Conservation (phyloP, 768 basidiomycete species). For the Pleurotus djamor region DNA sequence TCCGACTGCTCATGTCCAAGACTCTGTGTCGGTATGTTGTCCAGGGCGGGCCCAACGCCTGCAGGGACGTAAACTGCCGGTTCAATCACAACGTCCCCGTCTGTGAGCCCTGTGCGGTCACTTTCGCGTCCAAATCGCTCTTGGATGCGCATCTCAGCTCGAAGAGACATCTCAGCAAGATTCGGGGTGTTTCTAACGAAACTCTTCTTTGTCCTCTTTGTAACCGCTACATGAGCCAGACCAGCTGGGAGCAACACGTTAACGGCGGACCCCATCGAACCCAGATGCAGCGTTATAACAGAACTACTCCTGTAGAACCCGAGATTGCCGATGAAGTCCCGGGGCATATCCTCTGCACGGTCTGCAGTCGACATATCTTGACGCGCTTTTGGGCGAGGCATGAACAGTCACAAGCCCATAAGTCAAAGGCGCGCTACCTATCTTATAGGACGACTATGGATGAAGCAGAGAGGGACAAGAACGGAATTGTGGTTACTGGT, state of each 20-base stretch:
- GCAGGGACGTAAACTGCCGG: background rate
- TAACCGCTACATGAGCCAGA: constrained; percentile 14
- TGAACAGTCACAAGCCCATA: constrained; percentile 23
- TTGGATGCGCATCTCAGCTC: constrained; percentile 27
- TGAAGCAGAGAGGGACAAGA: constrained; percentile 53
- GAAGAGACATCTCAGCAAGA: constrained; percentile 25
- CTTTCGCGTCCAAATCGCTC: constrained; percentile 19
- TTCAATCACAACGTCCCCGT: background rate
- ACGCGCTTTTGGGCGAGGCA: constrained; percentile 31
- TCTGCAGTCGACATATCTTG: constrained; percentile 24
- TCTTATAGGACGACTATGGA: constrained; percentile 43
- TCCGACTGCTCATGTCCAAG: background rate
- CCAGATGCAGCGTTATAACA: constrained; percentile 12
- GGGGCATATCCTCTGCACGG: constrained; percentile 20
- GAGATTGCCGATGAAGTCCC: constrained; percentile 19
- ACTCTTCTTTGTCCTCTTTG: constrained; percentile 29
- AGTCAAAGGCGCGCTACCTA: constrained; percentile 31
- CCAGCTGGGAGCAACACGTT: constrained; percentile 24
- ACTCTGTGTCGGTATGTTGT: constrained; percentile 2
- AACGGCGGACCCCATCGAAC: constrained; percentile 13
- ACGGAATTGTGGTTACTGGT: constrained; percentile 44
- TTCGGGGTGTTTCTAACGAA: constrained; percentile 17
- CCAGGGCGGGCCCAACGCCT: background rate
- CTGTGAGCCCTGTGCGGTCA: constrained; percentile 25
- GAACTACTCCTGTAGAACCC: constrained; percentile 26